Conservation (phyloP, 129 eudicot species). For the Glebionis coronaria region DNA sequence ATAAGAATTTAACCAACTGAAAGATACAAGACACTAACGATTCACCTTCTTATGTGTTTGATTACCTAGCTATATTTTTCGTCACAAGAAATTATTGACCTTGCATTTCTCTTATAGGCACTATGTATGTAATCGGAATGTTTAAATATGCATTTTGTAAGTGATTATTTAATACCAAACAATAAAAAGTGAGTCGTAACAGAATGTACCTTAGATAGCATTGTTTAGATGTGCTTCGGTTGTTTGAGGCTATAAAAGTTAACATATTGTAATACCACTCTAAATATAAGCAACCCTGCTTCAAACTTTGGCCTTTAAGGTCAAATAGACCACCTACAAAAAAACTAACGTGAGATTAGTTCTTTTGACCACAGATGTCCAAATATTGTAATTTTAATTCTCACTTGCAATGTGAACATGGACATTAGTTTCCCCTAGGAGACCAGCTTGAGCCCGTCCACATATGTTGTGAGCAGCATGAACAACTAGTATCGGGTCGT, state of each 20-base stretch:
- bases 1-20: slow-evolving; percentile 86
- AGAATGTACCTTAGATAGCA: neutral
- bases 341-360: no score
- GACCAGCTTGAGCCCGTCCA: slow-evolving; percentile 98
- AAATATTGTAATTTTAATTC: no score
- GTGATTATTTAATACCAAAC: neutral
- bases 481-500: slow-evolving; percentile 90
- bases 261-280: no score
- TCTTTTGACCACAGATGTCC: no score
- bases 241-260: neutral
- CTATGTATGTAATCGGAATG: neutral
- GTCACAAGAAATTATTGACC: neutral
- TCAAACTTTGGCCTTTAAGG: no score
- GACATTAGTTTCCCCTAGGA: slow-evolving; percentile 86
- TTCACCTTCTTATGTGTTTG: neutral
- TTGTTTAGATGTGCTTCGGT: neutral
- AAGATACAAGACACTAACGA: slow-evolving; percentile 4
- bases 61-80: neutral
- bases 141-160: neutral
- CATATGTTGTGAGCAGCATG: slow-evolving; percentile 99
- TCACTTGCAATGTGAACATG: slow-evolving; percentile 80
- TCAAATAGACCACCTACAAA: no score
- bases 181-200: neutral
- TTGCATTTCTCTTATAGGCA: neutral
- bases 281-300: no score